phyloP scores from a whole-genome alignment of 1,284 basidiomycete species.

The Pseudozyma sp. region DNA sequence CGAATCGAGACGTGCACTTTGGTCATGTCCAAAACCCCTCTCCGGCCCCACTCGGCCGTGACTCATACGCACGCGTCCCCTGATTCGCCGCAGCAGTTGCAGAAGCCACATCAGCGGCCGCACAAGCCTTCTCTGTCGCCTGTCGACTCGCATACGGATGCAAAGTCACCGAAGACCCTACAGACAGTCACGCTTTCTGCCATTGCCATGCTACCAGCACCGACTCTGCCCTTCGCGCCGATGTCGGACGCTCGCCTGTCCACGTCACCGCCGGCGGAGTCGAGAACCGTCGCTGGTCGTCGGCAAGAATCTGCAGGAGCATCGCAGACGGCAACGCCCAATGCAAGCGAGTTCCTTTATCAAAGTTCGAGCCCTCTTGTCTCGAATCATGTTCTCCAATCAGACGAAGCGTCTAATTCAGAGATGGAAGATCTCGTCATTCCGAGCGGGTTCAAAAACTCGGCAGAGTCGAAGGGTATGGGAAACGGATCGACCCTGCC shows the following conservation, averaged over 20 bases:
- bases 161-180: not conserved
- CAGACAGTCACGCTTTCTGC: not conserved
- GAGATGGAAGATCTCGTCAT: not conserved
- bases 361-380: no score
- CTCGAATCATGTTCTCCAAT: no score
- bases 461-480: not conserved
- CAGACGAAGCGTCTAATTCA: not conserved
- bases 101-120: not conserved
- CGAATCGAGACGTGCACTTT: not conserved
- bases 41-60: slow-evolving; percentile 8
- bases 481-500: no score
- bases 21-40: slow-evolving; percentile 2
- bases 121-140: slow-evolving; percentile 1
- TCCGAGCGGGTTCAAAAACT: not conserved
- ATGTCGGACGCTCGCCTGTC: not conserved
- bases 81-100: slow-evolving; percentile 12
- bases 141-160: slow-evolving; percentile 9
- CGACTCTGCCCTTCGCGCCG: not conserved
- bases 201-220: not conserved
- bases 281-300: not conserved
- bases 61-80: slow-evolving; percentile 15
- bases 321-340: not conserved
- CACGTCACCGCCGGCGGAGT: not conserved
- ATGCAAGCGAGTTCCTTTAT: no score
- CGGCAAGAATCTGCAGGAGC: no score